phyloP scores from a whole-genome alignment of 1,139 yeast genomes.

The Taphrina wiesneri region DNA sequence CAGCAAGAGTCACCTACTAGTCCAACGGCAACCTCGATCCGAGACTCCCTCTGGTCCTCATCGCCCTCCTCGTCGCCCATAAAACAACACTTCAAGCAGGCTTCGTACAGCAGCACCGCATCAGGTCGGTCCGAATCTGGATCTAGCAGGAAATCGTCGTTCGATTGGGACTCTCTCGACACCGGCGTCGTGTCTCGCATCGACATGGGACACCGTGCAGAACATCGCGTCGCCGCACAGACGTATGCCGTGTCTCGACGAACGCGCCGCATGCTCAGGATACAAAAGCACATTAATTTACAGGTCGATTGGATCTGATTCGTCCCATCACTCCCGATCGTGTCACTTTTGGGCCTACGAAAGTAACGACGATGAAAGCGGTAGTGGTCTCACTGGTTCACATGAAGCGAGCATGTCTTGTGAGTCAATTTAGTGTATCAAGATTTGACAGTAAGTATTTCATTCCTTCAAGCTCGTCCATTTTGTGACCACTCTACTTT shows the following conservation, averaged over 20 bases:
- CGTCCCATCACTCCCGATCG: too few relatives aligned
- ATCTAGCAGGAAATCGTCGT: neutral
- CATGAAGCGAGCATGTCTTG: neutral
- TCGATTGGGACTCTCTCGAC: slow-evolving; percentile 9
- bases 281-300: slow-evolving; percentile 12
- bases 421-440: too few relatives aligned
- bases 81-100: neutral
- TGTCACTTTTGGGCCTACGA: too few relatives aligned
- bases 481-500: too few relatives aligned
- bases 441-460: too few relatives aligned
- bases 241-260: slow-evolving; percentile 15
- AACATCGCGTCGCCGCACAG: slow-evolving; percentile 61
- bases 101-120: neutral
- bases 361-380: too few relatives aligned
- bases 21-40: slow-evolving; percentile 1
- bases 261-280: slow-evolving; percentile 6
- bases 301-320: slow-evolving; percentile 7
- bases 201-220: neutral
- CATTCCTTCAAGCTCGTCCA: too few relatives aligned
- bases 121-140: neutral
- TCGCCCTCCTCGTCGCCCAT: neutral
- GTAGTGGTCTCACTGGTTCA: too few relatives aligned
- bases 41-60: neutral
- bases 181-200: slow-evolving; percentile 5
- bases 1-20: neutral